phyloP scores from a whole-genome alignment of 139 green algal species.

The Tetraselmis striata region DNA sequence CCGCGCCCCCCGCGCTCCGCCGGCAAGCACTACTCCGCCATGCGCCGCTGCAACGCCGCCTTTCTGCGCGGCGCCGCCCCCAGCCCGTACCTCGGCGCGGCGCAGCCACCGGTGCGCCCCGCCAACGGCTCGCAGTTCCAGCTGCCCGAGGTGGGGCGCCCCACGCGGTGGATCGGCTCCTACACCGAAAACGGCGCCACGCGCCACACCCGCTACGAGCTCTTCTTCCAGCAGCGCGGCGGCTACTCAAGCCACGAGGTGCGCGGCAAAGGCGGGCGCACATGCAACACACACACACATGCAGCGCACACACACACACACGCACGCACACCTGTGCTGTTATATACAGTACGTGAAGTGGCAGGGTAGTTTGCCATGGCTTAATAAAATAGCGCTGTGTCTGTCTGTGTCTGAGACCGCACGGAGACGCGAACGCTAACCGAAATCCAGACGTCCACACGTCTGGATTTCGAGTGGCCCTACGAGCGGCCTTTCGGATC shows the following conservation, averaged over 20 bases:
- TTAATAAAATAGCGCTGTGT: too few species aligned
- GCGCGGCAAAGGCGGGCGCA: too few species aligned
- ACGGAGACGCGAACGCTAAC: too few species aligned
- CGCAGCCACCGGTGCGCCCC: background rate
- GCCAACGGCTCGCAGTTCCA: background rate
- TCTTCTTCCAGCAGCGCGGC: background rate
- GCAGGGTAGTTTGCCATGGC: too few species aligned
- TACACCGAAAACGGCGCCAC: background rate
- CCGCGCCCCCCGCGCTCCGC: background rate
- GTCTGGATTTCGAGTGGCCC: too few species aligned
- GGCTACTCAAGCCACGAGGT: background rate
- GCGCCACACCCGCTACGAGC: background rate
- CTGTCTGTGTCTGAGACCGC: too few species aligned
- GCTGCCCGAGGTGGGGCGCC: background rate
- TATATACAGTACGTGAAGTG: too few species aligned
- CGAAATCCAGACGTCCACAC: too few species aligned
- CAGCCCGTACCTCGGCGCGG: background rate
- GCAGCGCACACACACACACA: too few species aligned
- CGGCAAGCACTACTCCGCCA: background rate
- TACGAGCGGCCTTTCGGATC: too few species aligned
- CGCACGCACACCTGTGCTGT: too few species aligned
- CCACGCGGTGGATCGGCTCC: background rate
- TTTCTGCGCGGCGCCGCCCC: background rate
- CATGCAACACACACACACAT: too few species aligned
- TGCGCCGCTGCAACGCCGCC: background rate